Conservation (phyloP, 768 basidiomycete genomes). For the Cytidiella melzeri region DNA sequence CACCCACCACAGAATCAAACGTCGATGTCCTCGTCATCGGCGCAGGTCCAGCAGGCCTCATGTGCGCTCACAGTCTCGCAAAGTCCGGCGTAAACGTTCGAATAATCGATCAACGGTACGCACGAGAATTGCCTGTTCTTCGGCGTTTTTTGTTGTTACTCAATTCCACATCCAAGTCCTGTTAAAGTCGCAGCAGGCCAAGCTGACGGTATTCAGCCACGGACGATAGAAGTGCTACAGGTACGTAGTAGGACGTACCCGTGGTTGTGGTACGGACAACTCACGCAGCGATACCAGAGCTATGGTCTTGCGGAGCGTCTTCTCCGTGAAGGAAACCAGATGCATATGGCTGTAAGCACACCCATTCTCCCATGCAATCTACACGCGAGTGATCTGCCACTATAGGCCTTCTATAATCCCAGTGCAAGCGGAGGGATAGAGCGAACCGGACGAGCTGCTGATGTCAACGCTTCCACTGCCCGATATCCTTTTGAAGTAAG, state of each 20-base stretch:
- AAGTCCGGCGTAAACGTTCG: slow-evolving; percentile 31
- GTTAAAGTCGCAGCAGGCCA: slow-evolving; percentile 39
- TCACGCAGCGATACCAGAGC: slow-evolving; percentile 38
- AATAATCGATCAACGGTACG: slow-evolving; percentile 36
- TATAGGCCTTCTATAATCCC: slow-evolving; percentile 73
- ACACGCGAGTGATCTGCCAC: neutral
- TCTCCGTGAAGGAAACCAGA: slow-evolving; percentile 56
- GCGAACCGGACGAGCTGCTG: slow-evolving; percentile 57
- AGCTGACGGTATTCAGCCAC: slow-evolving; percentile 51
- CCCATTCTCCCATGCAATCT: neutral
- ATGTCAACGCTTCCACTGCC: slow-evolving; percentile 55
- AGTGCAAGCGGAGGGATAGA: slow-evolving; percentile 54
- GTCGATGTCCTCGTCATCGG: slow-evolving; percentile 39
- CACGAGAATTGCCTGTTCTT: too few species aligned
- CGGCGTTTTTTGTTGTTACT: too few species aligned
- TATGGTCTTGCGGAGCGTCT: slow-evolving; percentile 69
- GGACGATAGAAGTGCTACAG: slow-evolving; percentile 49
- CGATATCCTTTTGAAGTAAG: slow-evolving; percentile 72
- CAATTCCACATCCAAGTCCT: slow-evolving; percentile 21
- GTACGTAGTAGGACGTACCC: slow-evolving; percentile 15
- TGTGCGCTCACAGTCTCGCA: slow-evolving; percentile 37
- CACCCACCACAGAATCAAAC: slow-evolving; percentile 14
- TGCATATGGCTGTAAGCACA: slow-evolving; percentile 58
- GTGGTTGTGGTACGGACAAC: too few species aligned
- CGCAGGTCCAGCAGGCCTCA: slow-evolving; percentile 37